Conservation (phyloP, 1,139 yeast species). For the Suhomyces bokatorum region DNA sequence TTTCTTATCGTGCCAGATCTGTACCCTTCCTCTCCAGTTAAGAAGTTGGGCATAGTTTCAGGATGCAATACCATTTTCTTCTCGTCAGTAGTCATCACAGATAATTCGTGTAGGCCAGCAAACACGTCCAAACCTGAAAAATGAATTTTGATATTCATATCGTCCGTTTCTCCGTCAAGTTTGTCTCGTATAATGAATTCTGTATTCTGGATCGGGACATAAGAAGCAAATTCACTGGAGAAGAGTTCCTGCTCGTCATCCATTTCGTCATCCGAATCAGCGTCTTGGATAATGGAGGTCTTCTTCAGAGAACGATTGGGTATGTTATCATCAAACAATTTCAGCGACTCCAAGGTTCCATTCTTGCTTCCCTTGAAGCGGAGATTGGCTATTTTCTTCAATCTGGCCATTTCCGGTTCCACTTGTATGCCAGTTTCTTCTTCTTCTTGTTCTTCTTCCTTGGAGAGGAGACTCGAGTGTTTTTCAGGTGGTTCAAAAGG, state of each 20-base stretch:
- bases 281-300: slow-evolving; percentile 11
- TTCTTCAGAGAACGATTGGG: slow-evolving; percentile 6
- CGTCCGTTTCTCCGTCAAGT: slow-evolving; percentile 14
- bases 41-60: slow-evolving; percentile 64
- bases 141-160: slow-evolving; percentile 44
- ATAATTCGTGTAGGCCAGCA: slow-evolving; percentile 76
- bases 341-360: slow-evolving; percentile 33
- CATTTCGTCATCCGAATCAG: slow-evolving; percentile 19
- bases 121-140: slow-evolving; percentile 74
- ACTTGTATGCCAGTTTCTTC: slow-evolving; percentile 13
- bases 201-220: slow-evolving; percentile 56
- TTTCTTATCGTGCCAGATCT: slow-evolving; percentile 48
- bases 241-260: slow-evolving; percentile 23
- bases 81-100: slow-evolving; percentile 35
- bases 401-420: slow-evolving; percentile 14
- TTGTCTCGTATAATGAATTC: slow-evolving; percentile 43
- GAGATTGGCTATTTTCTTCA: slow-evolving; percentile 47
- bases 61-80: slow-evolving; percentile 52
- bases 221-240: slow-evolving; percentile 43
- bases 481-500: slow-evolving; percentile 51
- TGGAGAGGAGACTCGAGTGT: slow-evolving; percentile 27
- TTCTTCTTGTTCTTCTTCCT: slow-evolving; percentile 3
- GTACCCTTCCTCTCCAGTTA: slow-evolving; percentile 74
- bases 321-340: slow-evolving; percentile 37
- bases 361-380: slow-evolving; percentile 56